A percentile compares a stretch with the other conserved stretches of the same genome.
Evolutionary conservation across 2,329 filamentous ascomycete species (phyloP).

Genomic region (Pleomassaria siparia): DNA sequence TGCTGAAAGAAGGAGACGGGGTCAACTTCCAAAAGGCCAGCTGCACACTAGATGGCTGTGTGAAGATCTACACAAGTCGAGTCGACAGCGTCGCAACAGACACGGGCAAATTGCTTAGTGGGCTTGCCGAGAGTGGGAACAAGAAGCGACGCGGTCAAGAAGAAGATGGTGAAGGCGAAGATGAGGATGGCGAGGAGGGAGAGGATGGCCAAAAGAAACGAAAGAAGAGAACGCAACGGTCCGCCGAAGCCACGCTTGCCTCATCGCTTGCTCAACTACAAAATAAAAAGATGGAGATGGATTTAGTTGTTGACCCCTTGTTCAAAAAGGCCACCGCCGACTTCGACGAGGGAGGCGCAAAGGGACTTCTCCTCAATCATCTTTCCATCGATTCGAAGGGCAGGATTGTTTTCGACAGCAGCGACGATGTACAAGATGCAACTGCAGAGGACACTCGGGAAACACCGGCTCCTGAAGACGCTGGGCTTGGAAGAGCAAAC

Average conservation of each 20-base stretch:
- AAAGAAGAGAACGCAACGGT: slow-evolving; percentile 78
- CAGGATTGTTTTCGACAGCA: slow-evolving; percentile 97
- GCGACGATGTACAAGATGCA: slow-evolving; percentile 72
- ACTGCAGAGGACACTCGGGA: slow-evolving; percentile 48
- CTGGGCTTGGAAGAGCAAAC: slow-evolving; percentile 49
- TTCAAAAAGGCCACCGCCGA: slow-evolving; percentile 99
- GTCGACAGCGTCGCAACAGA: slow-evolving; percentile 98
- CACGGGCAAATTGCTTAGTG: slow-evolving; percentile 91
- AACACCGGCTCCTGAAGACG: slow-evolving; percentile 47
- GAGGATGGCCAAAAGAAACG: slow-evolving; percentile 62
- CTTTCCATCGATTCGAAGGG: slow-evolving; percentile 92
- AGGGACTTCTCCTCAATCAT: slow-evolving; percentile 91
- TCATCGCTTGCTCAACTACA: slow-evolving; percentile 85
- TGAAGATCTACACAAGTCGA: slow-evolving; percentile 98
- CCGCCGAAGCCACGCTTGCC: slow-evolving; percentile 90
- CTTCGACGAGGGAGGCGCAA: slow-evolving; percentile 97
- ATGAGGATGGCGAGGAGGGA: slow-evolving; percentile 67
- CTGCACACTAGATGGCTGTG: slow-evolving; percentile 94
- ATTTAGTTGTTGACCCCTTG: slow-evolving; percentile 94
- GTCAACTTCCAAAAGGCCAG: slow-evolving; percentile 99
- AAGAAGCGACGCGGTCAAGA: slow-evolving; percentile 51
- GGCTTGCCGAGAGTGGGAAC: slow-evolving; percentile 80
- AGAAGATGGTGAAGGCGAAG: slow-evolving; percentile 49
- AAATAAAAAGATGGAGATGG: slow-evolving; percentile 95
- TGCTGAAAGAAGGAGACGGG: slow-evolving; percentile 92